A percentile compares a stretch with the other conserved stretches of the same genome.
phyloP scores from a whole-genome alignment of 108 stramenopile genomes.

The Mediolabrus comicus region DNA sequence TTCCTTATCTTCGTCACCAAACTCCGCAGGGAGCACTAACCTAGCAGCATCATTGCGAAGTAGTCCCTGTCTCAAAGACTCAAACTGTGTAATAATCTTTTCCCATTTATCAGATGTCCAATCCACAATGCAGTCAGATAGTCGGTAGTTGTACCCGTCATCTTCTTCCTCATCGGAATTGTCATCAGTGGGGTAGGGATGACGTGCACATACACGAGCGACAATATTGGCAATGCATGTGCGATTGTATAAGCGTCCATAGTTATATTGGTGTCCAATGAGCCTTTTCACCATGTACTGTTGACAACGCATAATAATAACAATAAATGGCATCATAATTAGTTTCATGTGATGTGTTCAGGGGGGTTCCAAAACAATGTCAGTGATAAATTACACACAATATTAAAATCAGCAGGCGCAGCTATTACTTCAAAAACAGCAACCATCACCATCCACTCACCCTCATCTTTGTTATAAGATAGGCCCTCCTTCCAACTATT shows the following conservation, averaged over 20 bases:
- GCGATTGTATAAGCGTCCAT: conserved; percentile 39
- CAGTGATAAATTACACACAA: too few relatives aligned
- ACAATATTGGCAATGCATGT: conserved; percentile 29
- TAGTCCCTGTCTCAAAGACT: conserved; percentile 11
- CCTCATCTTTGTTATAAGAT: conserved; percentile 32
- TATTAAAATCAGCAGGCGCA: too few relatives aligned
- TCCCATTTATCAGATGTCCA: conserved; percentile 24
- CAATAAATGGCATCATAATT: neutral
- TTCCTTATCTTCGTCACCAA: conserved; percentile 2
- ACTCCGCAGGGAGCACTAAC: conserved; percentile 21
- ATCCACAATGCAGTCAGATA: conserved; percentile 25
- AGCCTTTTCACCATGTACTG: conserved; percentile 43
- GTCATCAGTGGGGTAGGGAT: conserved; percentile 16
- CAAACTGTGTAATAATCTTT: conserved; percentile 27
- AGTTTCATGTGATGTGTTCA: too few relatives aligned
- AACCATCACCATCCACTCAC: conserved; percentile 34
- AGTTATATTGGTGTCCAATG: conserved; percentile 35
- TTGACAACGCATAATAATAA: neutral
- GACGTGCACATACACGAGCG: conserved; percentile 30
- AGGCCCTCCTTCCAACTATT: conserved; percentile 31
- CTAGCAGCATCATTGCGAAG: conserved; percentile 36
- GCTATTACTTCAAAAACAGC: too few relatives aligned
- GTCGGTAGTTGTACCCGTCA: neutral
- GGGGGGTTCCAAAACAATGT: too few relatives aligned
- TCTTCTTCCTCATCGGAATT: conserved; percentile 3